Evolutionary conservation across 495 filamentous ascomycete species (phyloP), one percentile per base, ranked within the genome.

Genomic region (Aspergillus steynii): DNA sequence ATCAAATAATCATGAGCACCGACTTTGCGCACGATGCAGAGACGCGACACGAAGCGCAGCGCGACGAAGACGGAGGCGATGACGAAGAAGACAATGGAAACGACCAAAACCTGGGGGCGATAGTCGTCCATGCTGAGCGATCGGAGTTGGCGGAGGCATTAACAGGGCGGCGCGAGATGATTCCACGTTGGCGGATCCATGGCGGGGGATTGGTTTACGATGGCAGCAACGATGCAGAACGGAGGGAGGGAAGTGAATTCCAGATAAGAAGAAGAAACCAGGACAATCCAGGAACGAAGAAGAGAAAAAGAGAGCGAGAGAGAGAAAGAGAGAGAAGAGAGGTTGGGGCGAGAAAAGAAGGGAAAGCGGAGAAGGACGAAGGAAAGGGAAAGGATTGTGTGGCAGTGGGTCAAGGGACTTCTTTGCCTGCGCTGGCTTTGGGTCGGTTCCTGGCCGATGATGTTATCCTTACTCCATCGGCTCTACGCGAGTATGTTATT

Each of bases 1-100:
- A 98, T 96, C 65, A 90, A 82, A 76, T 90, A 92, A 75, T 98
- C 94, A 71, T 96, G 91, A 70, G 80, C 79, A 31, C 80, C 82
- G 14, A 93, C 72, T 58, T 77, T 84, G 62, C 83, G 85, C 51
- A 96, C 86, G 42, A 98, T 87, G 32, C 83, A 86, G 50, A 86
- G 79, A 28, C 92, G 84, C 45, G 90, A 92, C 31, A 90, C 65
- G 56, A 96, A 80, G 27, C 92, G 84, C 2, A 90, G 80, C 29
- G 79, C 79, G 57, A 96, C 90, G 67, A 95, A 92, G 29, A 89
- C 66, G 53, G 84, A 85, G 20, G 90, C 84, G 54, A 90, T 70
- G 28, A 80, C 77, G 65, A 92, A 83, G 53, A 91, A 87, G 47
- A 83, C 79, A 7, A 87, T 84, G 25, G 90, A 92, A 60, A 95